Evolutionary conservation across 2,329 filamentous ascomycete genomes (phyloP).

Genomic region (Neocatenulostroma microsporum): DNA sequence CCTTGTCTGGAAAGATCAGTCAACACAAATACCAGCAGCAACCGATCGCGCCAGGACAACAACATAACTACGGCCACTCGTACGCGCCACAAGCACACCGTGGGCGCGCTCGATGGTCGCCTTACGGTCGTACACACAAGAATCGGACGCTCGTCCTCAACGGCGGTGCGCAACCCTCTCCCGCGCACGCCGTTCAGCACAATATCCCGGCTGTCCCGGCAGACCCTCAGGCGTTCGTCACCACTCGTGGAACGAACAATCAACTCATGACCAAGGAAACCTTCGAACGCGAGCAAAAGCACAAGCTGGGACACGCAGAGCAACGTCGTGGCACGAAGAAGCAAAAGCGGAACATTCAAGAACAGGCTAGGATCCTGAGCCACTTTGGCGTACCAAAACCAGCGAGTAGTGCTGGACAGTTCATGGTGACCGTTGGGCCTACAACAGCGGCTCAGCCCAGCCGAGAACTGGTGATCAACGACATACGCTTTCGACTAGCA

Average conservation of each 20-base stretch:
- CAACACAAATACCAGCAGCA: constrained; percentile 22
- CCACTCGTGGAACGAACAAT: constrained; percentile 63
- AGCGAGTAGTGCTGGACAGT: too few relatives aligned
- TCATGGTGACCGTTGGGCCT: too few relatives aligned
- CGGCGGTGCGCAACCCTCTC: too few relatives aligned
- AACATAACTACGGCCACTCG: constrained; percentile 1
- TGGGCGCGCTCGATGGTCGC: constrained; percentile 17
- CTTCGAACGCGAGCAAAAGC: constrained; percentile 65
- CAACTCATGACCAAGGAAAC: constrained; percentile 76
- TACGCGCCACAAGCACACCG: constrained; percentile 3
- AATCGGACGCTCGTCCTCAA: constrained; percentile 53
- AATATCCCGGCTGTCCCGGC: constrained; percentile 22
- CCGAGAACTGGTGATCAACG: constrained; percentile 61
- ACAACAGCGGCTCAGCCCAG: constrained; percentile 3
- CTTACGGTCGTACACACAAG: constrained; percentile 35
- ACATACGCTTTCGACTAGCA: constrained; percentile 64
- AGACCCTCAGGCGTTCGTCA: constrained; percentile 51
- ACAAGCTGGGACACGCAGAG: constrained; percentile 62
- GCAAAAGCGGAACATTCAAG: constrained; percentile 21
- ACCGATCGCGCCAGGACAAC: constrained; percentile 2
- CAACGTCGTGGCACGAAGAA: constrained; percentile 56
- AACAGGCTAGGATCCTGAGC: constrained; percentile 13
- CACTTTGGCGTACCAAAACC: too few relatives aligned
- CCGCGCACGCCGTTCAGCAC: too few relatives aligned
- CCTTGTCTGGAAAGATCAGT: constrained; percentile 25